These are phyloP conservation scores for Hypomontagnella submonticulosa DNA, from an alignment of 495 filamentous ascomycete species.

Conservation along the genomic window DNA sequence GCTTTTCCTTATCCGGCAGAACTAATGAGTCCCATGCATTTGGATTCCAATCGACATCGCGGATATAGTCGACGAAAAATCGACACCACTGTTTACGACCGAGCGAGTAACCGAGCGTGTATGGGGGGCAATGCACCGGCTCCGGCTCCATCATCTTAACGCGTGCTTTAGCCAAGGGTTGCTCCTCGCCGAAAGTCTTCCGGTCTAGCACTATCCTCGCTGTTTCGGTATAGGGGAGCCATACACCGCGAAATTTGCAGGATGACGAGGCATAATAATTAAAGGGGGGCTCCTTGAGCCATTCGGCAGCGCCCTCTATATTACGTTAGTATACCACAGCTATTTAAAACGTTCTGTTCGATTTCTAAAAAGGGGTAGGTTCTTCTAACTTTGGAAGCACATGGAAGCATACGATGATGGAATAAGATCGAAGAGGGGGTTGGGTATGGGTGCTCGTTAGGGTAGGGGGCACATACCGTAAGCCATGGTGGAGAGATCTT, in stretches of 20 bases:
- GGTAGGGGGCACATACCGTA: conserved; percentile 42
- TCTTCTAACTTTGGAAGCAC: neutral
- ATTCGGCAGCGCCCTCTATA: conserved; percentile 40
- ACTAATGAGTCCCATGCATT: conserved; percentile 81
- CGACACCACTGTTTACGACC: conserved; percentile 85
- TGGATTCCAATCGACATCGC: conserved; percentile 74
- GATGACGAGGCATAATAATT: conserved; percentile 36
- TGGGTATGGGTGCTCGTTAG: no score
- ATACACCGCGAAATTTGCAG: conserved; percentile 42
- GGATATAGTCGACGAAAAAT: conserved; percentile 77
- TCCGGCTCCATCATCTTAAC: conserved; percentile 54
- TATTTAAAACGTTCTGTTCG: neutral
- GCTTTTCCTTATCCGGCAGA: conserved; percentile 79
- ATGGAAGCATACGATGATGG: neutral
- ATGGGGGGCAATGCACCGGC: conserved; percentile 56
- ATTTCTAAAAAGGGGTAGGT: neutral
- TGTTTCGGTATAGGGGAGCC: conserved; percentile 44
- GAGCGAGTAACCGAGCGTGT: conserved; percentile 84
- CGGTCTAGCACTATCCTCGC: conserved; percentile 43
- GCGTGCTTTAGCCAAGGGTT: conserved; percentile 53
- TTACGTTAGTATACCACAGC: neutral
- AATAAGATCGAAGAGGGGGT: neutral
- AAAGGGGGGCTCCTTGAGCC: conserved; percentile 43
- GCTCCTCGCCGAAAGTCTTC: conserved; percentile 48
- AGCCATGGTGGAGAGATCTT: conserved; percentile 33